Percentiles rank a stretch among this genome's conserved stretches.
These are phyloP conservation scores for Yamadazyma paraphyllophila DNA, from an alignment of 805 yeast species.

Conservation along the genomic window DNA sequence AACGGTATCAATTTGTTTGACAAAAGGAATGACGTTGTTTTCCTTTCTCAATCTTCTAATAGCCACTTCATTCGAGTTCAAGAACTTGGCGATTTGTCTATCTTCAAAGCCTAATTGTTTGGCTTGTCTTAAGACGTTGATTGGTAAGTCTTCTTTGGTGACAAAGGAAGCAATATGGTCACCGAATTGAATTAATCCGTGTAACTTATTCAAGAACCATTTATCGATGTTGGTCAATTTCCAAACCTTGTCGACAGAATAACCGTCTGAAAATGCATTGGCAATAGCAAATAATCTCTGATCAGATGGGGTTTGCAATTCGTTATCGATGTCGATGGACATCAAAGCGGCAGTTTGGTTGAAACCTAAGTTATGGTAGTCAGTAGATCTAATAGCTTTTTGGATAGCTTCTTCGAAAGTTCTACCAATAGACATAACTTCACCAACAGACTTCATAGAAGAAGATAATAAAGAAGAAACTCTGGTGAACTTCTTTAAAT, in stretches of 20 bases:
- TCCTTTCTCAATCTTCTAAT: slow-evolving; percentile 86
- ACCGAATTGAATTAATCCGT: slow-evolving; percentile 71
- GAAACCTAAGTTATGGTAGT: slow-evolving; percentile 94
- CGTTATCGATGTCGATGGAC: slow-evolving; percentile 90
- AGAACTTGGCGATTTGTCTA: slow-evolving; percentile 88
- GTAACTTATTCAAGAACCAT: slow-evolving; percentile 91
- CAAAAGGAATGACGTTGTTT: slow-evolving; percentile 84
- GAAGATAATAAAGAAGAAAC: slow-evolving; percentile 86
- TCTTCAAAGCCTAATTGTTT: slow-evolving; percentile 97
- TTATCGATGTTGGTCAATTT: slow-evolving; percentile 90
- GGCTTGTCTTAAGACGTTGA: slow-evolving; percentile 69
- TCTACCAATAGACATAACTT: slow-evolving; percentile 98
- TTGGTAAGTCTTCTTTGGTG: slow-evolving; percentile 60
- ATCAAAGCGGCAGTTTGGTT: slow-evolving; percentile 77
- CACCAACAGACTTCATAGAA: slow-evolving; percentile 98
- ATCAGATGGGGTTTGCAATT: slow-evolving; percentile 95
- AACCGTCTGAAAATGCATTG: slow-evolving; percentile 85
- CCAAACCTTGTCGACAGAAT: slow-evolving; percentile 88
- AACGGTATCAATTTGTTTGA: slow-evolving; percentile 95
- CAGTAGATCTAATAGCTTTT: slow-evolving; percentile 95
- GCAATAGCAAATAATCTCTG: slow-evolving; percentile 96
- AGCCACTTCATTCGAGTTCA: slow-evolving; percentile 88
- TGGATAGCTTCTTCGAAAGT: slow-evolving; percentile 96
- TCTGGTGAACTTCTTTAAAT: slow-evolving; percentile 89
- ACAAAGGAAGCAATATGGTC: slow-evolving; percentile 56